A percentile compares a stretch with the other conserved stretches of the same genome.
Evolutionary conservation across 345 rosid genomes (phyloP).

Genomic region (Iberis pinnata): DNA sequence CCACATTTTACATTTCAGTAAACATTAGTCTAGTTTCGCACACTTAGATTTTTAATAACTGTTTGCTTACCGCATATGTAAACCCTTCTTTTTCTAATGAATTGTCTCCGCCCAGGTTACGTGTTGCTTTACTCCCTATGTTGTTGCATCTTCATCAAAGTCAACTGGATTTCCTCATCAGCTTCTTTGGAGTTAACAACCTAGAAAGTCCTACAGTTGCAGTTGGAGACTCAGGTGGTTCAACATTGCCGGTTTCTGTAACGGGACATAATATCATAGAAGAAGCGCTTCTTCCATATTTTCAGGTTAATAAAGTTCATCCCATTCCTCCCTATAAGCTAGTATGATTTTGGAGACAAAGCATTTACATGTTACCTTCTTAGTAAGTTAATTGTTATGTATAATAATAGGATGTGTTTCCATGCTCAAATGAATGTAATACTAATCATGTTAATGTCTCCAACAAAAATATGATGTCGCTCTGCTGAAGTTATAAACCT

Average conservation of each 20-base stretch:
- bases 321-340: not conserved
- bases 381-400: not conserved
- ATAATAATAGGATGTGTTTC: not conserved
- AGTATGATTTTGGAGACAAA: conserved; percentile 9
- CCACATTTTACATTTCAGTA: too few species aligned
- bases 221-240: conserved; percentile 35
- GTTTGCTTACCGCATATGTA: not conserved
- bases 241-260: conserved; percentile 29
- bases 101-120: conserved; percentile 48
- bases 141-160: conserved; percentile 87
- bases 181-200: conserved; percentile 62
- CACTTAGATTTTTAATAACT: not conserved
- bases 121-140: conserved; percentile 68
- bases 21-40: too few species aligned
- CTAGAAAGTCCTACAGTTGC: conserved; percentile 39
- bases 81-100: conserved; percentile 13
- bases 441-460: conserved; percentile 9
- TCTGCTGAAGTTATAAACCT: conserved; percentile 7
- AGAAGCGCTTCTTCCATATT: conserved; percentile 94
- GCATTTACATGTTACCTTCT: conserved; percentile 6
- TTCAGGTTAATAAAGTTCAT: conserved; percentile 63
- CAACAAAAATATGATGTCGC: conserved; percentile 1
- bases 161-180: conserved; percentile 83
- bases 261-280: conserved; percentile 42
- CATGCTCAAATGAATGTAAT: conserved; percentile 10